phyloP scores from a whole-genome alignment of 352 stramenopile species.

The Globisporangium megalacanthum region DNA sequence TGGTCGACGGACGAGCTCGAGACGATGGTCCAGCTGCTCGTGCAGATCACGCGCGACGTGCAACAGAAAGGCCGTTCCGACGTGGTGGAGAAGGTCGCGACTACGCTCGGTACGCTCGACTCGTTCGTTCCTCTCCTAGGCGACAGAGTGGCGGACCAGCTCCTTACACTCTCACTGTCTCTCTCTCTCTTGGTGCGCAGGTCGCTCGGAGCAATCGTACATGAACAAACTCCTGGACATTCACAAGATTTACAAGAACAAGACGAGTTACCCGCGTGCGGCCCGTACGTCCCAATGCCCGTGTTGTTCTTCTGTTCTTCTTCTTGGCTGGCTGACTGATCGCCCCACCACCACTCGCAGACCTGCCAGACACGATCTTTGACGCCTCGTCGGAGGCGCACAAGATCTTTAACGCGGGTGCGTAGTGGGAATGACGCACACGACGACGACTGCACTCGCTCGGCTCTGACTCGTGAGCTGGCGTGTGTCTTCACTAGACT shows the following conservation, averaged over 20 bases:
- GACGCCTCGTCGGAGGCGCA: slow-evolving; percentile 45
- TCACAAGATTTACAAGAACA: slow-evolving; percentile 37
- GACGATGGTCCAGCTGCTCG: slow-evolving; percentile 46
- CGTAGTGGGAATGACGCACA: background rate
- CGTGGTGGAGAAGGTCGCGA: slow-evolving; percentile 23
- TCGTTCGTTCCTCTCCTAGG: background rate
- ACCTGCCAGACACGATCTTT: slow-evolving; percentile 49
- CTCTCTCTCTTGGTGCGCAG: slow-evolving; percentile 9
- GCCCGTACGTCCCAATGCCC: slow-evolving; percentile 37
- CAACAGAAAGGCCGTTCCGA: slow-evolving; percentile 44
- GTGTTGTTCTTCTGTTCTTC: too few species aligned
- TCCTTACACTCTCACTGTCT: background rate
- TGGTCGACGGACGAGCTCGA: slow-evolving; percentile 58
- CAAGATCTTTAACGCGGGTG: slow-evolving; percentile 69
- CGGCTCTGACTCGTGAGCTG: background rate
- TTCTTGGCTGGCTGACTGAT: too few species aligned
- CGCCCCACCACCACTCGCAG: slow-evolving; percentile 14
- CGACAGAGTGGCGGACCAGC: too few species aligned
- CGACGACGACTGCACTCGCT: background rate
- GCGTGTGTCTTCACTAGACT: slow-evolving; percentile 7
- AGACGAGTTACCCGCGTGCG: slow-evolving; percentile 26
- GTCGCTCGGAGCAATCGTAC: slow-evolving; percentile 45
- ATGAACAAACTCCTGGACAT: slow-evolving; percentile 63
- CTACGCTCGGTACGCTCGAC: slow-evolving; percentile 15
- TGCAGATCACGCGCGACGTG: slow-evolving; percentile 55